Conservation (phyloP, 2,329 filamentous ascomycete species). For the Fusarium globosum region DNA sequence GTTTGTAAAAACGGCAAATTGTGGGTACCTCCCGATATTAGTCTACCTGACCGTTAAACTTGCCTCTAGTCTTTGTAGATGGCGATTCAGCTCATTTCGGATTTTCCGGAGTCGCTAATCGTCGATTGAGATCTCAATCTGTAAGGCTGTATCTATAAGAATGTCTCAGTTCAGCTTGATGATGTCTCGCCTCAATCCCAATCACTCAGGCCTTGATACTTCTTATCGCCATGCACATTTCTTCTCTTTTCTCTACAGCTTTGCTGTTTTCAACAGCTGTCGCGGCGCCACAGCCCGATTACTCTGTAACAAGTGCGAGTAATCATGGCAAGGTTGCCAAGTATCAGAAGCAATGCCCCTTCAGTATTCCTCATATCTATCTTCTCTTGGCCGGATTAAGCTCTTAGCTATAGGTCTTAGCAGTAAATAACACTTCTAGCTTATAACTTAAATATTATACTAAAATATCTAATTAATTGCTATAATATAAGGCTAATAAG, state of each 20-base stretch:
- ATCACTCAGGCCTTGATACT: neutral
- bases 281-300: neutral
- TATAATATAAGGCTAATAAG: no score
- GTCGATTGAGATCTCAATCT: no score
- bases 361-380: neutral
- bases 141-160: neutral
- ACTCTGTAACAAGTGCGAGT: accelerated
- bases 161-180: neutral
- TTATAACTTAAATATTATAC: no score
- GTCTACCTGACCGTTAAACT: neutral
- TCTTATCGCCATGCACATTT: neutral
- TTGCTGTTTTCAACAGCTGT: neutral
- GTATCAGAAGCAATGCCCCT: neutral
- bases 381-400: no score
- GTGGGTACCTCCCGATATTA: neutral
- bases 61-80: neutral
- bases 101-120: neutral
- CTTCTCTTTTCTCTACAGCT: neutral
- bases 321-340: neutral
- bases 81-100: neutral
- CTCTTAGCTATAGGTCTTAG: no score
- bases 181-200: accelerated
- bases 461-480: no score
- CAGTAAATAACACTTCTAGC: no score
- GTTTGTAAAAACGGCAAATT: neutral